phyloP scores from a whole-genome alignment of 2,329 filamentous ascomycete species.

The Cladophialophora psammophila region DNA sequence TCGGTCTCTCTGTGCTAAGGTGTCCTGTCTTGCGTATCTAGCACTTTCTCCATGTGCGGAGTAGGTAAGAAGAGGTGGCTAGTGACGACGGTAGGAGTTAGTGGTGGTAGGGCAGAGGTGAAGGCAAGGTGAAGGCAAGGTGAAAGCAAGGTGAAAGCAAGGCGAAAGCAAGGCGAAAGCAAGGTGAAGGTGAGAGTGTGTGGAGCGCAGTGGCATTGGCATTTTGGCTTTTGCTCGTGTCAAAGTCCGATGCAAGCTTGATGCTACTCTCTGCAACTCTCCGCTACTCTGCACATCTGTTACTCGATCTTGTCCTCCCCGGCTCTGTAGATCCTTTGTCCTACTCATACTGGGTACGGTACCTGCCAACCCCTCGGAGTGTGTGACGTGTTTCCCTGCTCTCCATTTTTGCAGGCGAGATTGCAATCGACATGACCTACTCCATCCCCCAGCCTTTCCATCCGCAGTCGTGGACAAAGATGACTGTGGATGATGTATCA shows the following conservation, averaged over 20 bases:
- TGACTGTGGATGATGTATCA: neutral
- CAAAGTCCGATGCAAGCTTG: neutral
- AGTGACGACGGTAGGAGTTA: neutral
- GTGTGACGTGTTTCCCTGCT: neutral
- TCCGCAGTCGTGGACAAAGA: neutral
- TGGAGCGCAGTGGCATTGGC: too few relatives aligned
- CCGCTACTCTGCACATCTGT: neutral
- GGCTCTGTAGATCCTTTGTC: conserved; percentile 4
- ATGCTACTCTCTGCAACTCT: neutral
- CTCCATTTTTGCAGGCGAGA: neutral
- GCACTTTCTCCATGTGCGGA: too few relatives aligned
- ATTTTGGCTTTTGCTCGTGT: neutral
- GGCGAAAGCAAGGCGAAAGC: neutral
- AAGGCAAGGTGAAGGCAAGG: neutral
- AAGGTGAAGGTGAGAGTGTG: too few relatives aligned
- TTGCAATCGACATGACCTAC: conserved; percentile 1
- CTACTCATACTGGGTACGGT: neutral
- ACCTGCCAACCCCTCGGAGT: conserved; percentile 2
- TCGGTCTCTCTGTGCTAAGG: too few relatives aligned
- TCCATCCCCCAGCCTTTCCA: neutral
- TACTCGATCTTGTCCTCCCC: conserved; percentile 2
- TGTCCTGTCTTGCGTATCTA: too few relatives aligned
- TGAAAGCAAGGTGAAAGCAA: neutral
- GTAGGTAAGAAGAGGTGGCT: neutral
- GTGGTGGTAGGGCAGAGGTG: neutral